These are phyloP conservation scores for Viridothelium virens DNA, from an alignment of 495 filamentous ascomycete species.

Conservation along the genomic window DNA sequence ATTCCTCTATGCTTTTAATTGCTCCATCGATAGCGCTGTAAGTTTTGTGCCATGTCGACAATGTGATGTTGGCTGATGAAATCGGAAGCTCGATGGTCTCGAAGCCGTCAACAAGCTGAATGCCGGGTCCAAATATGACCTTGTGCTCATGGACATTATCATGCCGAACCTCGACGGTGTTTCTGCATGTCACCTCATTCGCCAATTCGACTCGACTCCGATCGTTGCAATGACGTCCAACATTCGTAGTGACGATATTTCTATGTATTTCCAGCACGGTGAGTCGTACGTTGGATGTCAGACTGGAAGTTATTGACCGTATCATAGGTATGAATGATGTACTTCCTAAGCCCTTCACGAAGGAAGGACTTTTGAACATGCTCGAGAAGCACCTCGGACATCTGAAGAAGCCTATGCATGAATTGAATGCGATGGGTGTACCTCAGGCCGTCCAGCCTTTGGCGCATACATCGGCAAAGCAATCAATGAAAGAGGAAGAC, in stretches of 20 bases:
- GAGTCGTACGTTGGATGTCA: constrained; percentile 31
- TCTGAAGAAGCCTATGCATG: constrained; percentile 54
- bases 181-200: constrained; percentile 86
- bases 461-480: constrained; percentile 46
- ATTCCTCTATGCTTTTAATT: constrained; percentile 82
- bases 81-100: constrained; percentile 68
- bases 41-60: constrained; percentile 33
- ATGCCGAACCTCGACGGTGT: constrained; percentile 96
- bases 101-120: constrained; percentile 92
- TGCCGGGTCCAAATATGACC: constrained; percentile 71
- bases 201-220: constrained; percentile 79
- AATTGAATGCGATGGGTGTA: constrained; percentile 45
- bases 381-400: constrained; percentile 81
- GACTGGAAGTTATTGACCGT: background rate
- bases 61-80: constrained; percentile 22
- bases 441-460: constrained; percentile 34
- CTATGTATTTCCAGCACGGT: constrained; percentile 97
- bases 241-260: constrained; percentile 92
- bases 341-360: constrained; percentile 92
- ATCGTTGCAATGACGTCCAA: constrained; percentile 99
- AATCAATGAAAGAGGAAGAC: constrained; percentile 71
- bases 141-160: constrained; percentile 98
- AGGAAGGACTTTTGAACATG: constrained; percentile 84
- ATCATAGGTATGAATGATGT: constrained; percentile 94
- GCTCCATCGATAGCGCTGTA: constrained; percentile 86